Evolutionary conservation across 352 stramenopile genomes (phyloP).

Genomic region (Globisporangium splendens): DNA sequence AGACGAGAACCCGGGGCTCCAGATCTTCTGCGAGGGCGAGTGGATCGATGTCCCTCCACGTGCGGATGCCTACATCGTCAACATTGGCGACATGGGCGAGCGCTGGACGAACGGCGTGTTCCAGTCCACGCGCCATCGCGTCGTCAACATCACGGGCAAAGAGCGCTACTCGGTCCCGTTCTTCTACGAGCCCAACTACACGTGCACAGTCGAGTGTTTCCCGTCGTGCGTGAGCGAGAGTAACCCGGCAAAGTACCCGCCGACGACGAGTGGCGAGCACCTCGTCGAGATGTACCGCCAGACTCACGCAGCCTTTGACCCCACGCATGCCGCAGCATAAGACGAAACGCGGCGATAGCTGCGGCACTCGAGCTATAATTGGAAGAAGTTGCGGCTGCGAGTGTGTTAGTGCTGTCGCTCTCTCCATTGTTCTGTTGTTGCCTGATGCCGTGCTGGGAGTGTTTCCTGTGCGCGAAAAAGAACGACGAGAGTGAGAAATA

Average conservation of each 20-base stretch:
- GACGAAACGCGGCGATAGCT: too few species aligned
- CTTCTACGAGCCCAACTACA: slow-evolving; percentile 77
- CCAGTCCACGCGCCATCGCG: slow-evolving; percentile 61
- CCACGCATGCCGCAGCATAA: slow-evolving; percentile 1
- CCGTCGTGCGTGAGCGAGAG: slow-evolving; percentile 46
- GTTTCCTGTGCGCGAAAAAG: slow-evolving; percentile 13
- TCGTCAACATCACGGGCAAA: slow-evolving; percentile 52
- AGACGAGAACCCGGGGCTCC: slow-evolving; percentile 47
- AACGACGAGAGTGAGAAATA: slow-evolving; percentile 7
- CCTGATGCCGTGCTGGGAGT: slow-evolving; percentile 1
- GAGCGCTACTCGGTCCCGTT: slow-evolving; percentile 79
- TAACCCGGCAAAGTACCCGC: slow-evolving; percentile 48
- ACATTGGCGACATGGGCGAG: slow-evolving; percentile 76
- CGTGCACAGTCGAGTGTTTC: slow-evolving; percentile 59
- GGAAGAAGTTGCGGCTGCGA: neutral
- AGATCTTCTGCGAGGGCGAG: slow-evolving; percentile 49
- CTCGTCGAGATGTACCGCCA: slow-evolving; percentile 73
- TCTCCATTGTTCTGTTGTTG: neutral
- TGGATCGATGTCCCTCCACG: slow-evolving; percentile 63
- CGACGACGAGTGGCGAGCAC: slow-evolving; percentile 73
- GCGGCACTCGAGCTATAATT: too few species aligned
- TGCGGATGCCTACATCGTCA: slow-evolving; percentile 58
- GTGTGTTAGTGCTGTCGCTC: neutral
- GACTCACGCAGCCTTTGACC: slow-evolving; percentile 60
- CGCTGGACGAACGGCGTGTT: slow-evolving; percentile 71